A percentile compares a stretch with the other conserved stretches of the same genome.
Evolutionary conservation across 371 early-diverging fungal genomes (phyloP).

Genomic region (Sporodiniella umbellata): DNA sequence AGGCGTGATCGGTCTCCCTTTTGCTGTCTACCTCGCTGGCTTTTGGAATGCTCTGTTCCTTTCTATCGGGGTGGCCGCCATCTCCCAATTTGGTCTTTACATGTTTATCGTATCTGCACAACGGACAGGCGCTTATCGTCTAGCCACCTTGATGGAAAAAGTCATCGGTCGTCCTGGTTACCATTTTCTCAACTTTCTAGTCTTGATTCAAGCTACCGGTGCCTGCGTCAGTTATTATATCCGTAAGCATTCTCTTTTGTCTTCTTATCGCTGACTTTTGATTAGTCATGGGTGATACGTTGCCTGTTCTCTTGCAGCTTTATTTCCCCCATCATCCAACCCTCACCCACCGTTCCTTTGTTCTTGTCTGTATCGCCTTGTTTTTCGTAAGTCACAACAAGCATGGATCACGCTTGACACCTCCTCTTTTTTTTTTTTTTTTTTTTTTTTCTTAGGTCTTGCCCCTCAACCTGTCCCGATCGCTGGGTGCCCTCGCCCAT

Average conservation of each 20-base stretch:
- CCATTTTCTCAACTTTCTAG: conserved; percentile 44
- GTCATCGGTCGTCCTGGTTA: conserved; percentile 50
- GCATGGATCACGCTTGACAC: neutral
- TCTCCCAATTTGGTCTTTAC: conserved; percentile 44
- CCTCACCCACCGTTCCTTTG: conserved; percentile 33
- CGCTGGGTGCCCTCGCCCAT: conserved; percentile 51
- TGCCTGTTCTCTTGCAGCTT: conserved; percentile 46
- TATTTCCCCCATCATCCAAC: conserved; percentile 33
- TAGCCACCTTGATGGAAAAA: conserved; percentile 49
- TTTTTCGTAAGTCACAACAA: conserved; percentile 27
- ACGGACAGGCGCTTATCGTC: conserved; percentile 40
- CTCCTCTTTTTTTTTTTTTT: neutral
- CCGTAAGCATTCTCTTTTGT: conserved; percentile 21
- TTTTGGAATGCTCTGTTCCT: conserved; percentile 51
- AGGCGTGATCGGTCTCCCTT: conserved; percentile 57
- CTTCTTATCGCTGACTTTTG: neutral
- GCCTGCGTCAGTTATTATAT: conserved; percentile 54
- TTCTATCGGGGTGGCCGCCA: conserved; percentile 39
- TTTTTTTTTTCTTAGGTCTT: conserved; percentile 30
- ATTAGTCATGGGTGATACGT: conserved; percentile 58
- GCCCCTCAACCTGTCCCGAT: conserved; percentile 50
- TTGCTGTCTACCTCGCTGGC: conserved; percentile 53
- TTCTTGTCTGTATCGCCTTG: conserved; percentile 45
- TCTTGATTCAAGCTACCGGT: conserved; percentile 51
- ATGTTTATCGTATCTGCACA: conserved; percentile 50